Percentiles rank a stretch among this genome's conserved stretches.
phyloP scores from a whole-genome alignment of 78 protist genomes.

The Chrysochromulina parva region DNA sequence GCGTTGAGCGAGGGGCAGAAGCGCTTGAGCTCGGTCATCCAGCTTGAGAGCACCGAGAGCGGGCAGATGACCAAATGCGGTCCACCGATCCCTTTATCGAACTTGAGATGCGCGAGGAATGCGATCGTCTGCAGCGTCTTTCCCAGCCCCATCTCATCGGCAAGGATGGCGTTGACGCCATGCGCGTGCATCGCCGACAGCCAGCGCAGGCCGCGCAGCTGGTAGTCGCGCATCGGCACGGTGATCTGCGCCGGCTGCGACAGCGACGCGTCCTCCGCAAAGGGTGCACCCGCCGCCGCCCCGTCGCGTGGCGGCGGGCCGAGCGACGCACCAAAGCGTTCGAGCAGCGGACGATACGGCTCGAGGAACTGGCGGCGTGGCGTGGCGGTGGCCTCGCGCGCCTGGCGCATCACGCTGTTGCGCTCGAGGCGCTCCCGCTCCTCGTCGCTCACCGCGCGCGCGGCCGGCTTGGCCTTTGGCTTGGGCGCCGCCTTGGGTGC shows the following conservation, averaged over 20 bases:
- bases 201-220: conserved; percentile 91
- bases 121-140: conserved; percentile 71
- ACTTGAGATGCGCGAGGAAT: conserved; percentile 42
- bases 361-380: neutral
- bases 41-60: conserved; percentile 21
- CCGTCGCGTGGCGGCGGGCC: neutral
- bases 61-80: conserved; percentile 54
- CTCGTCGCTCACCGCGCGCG: neutral
- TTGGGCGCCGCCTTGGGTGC: neutral
- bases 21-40: conserved; percentile 30
- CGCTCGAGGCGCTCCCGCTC: neutral
- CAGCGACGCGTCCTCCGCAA: neutral
- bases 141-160: conserved; percentile 70
- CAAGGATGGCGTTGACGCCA: conserved; percentile 77
- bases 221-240: conserved; percentile 81
- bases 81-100: conserved; percentile 14
- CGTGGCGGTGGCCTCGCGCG: neutral
- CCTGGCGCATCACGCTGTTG: neutral
- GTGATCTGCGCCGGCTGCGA: neutral
- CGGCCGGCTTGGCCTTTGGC: neutral
- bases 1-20: conserved; percentile 41
- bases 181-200: conserved; percentile 67
- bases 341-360: neutral
- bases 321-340: neutral
- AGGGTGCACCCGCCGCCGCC: neutral